Conservation (phyloP, 2,329 filamentous ascomycete genomes). For the Orbilia brochopaga region DNA sequence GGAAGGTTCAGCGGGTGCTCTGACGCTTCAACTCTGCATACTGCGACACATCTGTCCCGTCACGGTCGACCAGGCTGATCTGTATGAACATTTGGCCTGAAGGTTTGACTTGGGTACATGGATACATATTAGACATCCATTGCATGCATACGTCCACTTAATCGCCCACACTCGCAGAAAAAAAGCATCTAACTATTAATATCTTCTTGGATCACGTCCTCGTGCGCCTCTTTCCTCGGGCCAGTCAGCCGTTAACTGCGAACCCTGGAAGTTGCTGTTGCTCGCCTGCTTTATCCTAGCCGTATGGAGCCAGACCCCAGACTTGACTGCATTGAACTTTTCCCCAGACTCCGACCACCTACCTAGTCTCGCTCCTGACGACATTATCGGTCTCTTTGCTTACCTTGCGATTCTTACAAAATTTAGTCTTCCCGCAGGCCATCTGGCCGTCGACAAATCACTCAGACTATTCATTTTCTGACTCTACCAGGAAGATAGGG, state of each 20-base stretch:
- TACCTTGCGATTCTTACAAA: constrained; percentile 42
- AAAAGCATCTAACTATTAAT: constrained; percentile 49
- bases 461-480: constrained; percentile 25
- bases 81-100: constrained; percentile 23
- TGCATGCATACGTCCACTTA: neutral
- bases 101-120: constrained; percentile 37
- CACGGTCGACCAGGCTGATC: constrained; percentile 29
- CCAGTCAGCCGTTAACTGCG: constrained; percentile 49
- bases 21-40: constrained; percentile 32
- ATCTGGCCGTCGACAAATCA: constrained; percentile 46
- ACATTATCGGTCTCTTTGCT: constrained; percentile 34
- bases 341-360: constrained; percentile 50
- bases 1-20: constrained; percentile 45
- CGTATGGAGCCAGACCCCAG: constrained; percentile 51
- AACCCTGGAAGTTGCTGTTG: constrained; percentile 50
- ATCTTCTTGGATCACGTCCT: constrained; percentile 49
- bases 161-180: constrained; percentile 27
- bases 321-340: constrained; percentile 50
- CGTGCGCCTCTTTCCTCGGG: constrained; percentile 51
- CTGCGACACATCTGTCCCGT: constrained; percentile 37
- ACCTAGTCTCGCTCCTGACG: constrained; percentile 40
- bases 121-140: constrained; percentile 5
- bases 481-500: constrained; percentile 11
- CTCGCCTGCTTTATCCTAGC: constrained; percentile 51
- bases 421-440: constrained; percentile 28